A percentile compares a stretch with the other conserved stretches of the same genome.
Conservation (phyloP, 169 alveolate species). For the Plasmodium adleri region DNA sequence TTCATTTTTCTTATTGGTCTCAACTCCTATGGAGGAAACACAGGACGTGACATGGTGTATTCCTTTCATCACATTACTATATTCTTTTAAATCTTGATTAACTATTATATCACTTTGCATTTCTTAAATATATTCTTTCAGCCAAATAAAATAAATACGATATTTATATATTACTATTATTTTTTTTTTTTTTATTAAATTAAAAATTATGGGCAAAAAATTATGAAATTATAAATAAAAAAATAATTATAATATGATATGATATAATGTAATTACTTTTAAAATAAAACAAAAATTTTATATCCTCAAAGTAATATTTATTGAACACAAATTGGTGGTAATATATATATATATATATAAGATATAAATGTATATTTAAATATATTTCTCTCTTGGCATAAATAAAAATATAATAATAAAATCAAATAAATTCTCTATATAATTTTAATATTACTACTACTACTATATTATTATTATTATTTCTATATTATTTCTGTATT, state of each 20-base stretch:
- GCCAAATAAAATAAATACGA: background rate
- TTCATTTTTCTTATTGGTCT: background rate
- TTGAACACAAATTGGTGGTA: no score
- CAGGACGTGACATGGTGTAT: constrained; percentile 9
- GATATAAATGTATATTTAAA: no score
- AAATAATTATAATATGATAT: background rate
- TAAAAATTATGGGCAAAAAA: background rate
- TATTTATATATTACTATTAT: constrained; percentile 1
- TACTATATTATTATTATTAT: no score
- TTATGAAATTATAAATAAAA: background rate
- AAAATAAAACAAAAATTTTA: background rate
- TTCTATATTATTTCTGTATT: no score
- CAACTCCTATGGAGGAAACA: constrained; percentile 6
- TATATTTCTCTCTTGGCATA: no score
- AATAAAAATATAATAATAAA: no score
- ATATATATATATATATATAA: no score
- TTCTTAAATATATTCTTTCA: no score
- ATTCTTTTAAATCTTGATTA: constrained; percentile 24
- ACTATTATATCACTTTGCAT: constrained; percentile 49
- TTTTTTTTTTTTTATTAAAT: background rate
- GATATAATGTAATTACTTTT: background rate
- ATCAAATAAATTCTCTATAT: no score
- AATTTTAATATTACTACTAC: no score
- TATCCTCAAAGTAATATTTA: no score
- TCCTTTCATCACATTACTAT: constrained; percentile 28